A percentile compares a stretch with the other conserved stretches of the same genome.
These are phyloP conservation scores for Yarrowia sp. DNA, from an alignment of 805 yeast species.

Conservation along the genomic window DNA sequence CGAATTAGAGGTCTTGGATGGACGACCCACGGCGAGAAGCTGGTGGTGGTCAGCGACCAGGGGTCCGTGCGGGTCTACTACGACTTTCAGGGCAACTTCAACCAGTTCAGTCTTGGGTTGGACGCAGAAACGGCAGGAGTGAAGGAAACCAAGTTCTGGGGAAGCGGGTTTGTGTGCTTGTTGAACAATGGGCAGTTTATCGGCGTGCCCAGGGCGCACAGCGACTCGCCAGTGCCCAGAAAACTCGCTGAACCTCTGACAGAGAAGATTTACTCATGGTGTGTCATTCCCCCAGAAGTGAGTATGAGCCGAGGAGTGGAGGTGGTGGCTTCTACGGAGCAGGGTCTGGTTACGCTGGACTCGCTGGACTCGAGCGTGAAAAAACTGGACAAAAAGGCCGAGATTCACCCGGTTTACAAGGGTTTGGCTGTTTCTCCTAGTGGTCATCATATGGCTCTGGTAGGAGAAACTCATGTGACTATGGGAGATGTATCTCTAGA, in stretches of 20 bases:
- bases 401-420: background rate
- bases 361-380: slow-evolving; percentile 5
- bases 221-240: background rate
- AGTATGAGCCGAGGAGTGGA: slow-evolving; percentile 36
- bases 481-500: slow-evolving; percentile 24
- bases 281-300: slow-evolving; percentile 35
- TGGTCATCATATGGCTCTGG: slow-evolving; percentile 54
- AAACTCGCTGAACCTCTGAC: background rate
- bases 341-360: slow-evolving; percentile 29
- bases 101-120: slow-evolving; percentile 47
- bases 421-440: slow-evolving; percentile 51
- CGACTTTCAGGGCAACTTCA: slow-evolving; percentile 67
- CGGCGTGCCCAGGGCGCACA: slow-evolving; percentile 37
- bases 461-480: background rate
- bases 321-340: slow-evolving; percentile 35
- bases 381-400: slow-evolving; percentile 27
- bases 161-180: slow-evolving; percentile 47
- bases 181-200: slow-evolving; percentile 46
- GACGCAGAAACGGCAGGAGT: slow-evolving; percentile 41
- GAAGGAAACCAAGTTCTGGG: slow-evolving; percentile 43
- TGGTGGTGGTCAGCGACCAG: slow-evolving; percentile 53
- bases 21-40: slow-evolving; percentile 48
- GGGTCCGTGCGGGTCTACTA: slow-evolving; percentile 57
- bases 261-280: slow-evolving; percentile 36
- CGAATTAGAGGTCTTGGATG: slow-evolving; percentile 55